phyloP scores from a whole-genome alignment of 352 stramenopile genomes.

The Phytophthora podocarpi region DNA sequence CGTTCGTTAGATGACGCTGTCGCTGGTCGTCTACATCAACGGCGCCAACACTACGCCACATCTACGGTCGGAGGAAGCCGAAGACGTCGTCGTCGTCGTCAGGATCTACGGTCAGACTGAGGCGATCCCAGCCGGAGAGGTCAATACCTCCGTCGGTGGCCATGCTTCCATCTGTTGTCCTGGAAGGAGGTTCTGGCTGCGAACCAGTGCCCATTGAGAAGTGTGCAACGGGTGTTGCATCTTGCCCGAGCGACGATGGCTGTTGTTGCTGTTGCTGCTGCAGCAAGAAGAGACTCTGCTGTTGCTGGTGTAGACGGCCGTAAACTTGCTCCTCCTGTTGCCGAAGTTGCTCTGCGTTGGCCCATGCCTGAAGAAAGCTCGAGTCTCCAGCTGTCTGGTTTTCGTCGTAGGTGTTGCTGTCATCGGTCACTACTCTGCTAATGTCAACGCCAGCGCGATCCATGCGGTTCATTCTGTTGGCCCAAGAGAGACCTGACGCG shows the following conservation, averaged over 20 bases:
- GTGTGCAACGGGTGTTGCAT: neutral
- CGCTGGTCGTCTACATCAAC: too few relatives aligned
- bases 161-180: neutral
- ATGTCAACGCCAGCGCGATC: too few relatives aligned
- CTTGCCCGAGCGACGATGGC: too few relatives aligned
- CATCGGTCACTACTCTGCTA: too few relatives aligned
- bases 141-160: slow-evolving; percentile 11
- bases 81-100: slow-evolving; percentile 35
- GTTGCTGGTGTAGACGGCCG: slow-evolving; percentile 22
- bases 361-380: slow-evolving; percentile 25
- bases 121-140: slow-evolving; percentile 21
- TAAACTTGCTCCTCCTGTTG: slow-evolving; percentile 21
- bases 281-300: slow-evolving; percentile 28
- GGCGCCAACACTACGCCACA: slow-evolving; percentile 5
- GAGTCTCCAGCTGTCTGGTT: neutral
- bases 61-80: slow-evolving; percentile 21
- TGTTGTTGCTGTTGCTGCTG: too few relatives aligned
- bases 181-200: neutral
- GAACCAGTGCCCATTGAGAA: neutral
- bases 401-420: slow-evolving; percentile 1
- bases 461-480: slow-evolving; percentile 8
- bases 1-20: too few relatives aligned
- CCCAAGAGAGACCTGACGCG: slow-evolving; percentile 14
- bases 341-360: slow-evolving; percentile 16
- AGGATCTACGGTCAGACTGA: slow-evolving; percentile 26